Conservation (phyloP, 176 grass and related monocot genomes). For the Zizania latifolia region DNA sequence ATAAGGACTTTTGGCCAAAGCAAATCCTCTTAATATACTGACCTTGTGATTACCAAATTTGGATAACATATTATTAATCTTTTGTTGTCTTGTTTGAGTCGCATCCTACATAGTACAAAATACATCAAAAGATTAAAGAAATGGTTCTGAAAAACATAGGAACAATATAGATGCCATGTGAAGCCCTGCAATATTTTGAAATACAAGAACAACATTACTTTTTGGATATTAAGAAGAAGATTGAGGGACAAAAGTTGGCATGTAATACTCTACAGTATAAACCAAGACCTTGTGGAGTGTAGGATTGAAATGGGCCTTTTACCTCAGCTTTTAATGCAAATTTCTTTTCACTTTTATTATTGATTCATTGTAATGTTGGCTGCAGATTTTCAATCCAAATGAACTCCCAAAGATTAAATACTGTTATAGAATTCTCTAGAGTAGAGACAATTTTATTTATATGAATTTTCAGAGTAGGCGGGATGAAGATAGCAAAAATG, state of each 20-base stretch:
- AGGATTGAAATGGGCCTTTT: too few relatives aligned
- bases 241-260: not conserved
- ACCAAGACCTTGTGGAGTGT: too few relatives aligned
- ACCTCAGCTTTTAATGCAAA: not conserved
- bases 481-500: constrained; percentile 54
- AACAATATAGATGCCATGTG: too few relatives aligned
- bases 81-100: not conserved
- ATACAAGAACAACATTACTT: not conserved
- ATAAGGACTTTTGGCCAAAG: too few relatives aligned
- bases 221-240: not conserved
- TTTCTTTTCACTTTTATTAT: not conserved
- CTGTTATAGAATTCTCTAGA: constrained; percentile 4
- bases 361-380: not conserved
- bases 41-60: too few relatives aligned
- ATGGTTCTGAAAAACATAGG: too few relatives aligned
- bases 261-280: not conserved
- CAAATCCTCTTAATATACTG: too few relatives aligned
- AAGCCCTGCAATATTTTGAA: too few relatives aligned
- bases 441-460: constrained; percentile 16
- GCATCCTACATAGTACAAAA: not conserved
- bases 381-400: constrained; percentile 1
- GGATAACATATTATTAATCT: not conserved
- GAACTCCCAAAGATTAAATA: not conserved
- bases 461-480: constrained; percentile 60
- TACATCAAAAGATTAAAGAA: not conserved